phyloP scores from a whole-genome alignment of 2,329 filamentous ascomycete genomes.

The Penicillium vulpinum region DNA sequence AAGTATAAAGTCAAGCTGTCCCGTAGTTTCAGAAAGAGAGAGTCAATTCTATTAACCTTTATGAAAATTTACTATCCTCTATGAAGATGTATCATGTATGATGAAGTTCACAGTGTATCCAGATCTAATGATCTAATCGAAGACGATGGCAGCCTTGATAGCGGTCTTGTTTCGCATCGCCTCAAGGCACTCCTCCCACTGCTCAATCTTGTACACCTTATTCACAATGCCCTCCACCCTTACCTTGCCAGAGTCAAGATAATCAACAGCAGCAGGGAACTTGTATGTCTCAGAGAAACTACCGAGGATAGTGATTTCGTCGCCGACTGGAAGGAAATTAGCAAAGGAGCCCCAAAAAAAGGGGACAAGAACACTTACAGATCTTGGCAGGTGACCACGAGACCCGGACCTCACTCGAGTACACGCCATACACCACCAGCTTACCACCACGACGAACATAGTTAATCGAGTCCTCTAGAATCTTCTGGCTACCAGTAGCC shows the following conservation, averaged over 20 bases:
- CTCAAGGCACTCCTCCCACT: slow-evolving; percentile 69
- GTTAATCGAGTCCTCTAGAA: slow-evolving; percentile 69
- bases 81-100: neutral
- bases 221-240: slow-evolving; percentile 67
- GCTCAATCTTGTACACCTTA: slow-evolving; percentile 71
- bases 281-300: slow-evolving; percentile 74
- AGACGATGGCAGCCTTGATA: slow-evolving; percentile 73
- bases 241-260: slow-evolving; percentile 48
- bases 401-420: slow-evolving; percentile 62
- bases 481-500: slow-evolving; percentile 67
- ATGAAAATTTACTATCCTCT: neutral
- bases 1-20: neutral
- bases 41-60: slow-evolving; percentile 1
- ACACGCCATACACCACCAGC: slow-evolving; percentile 71
- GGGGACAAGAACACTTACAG: slow-evolving; percentile 47
- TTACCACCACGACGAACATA: slow-evolving; percentile 71
- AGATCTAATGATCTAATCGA: slow-evolving; percentile 56
- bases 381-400: slow-evolving; percentile 72
- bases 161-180: slow-evolving; percentile 70
- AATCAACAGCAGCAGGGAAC: slow-evolving; percentile 62
- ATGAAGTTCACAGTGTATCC: neutral
- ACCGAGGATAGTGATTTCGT: slow-evolving; percentile 71
- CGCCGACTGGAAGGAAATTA: slow-evolving; percentile 39
- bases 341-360: neutral
- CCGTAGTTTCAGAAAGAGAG: neutral